phyloP scores from a whole-genome alignment of 2,329 filamentous ascomycete species.

The Chrysoporthe deuterocubensis region DNA sequence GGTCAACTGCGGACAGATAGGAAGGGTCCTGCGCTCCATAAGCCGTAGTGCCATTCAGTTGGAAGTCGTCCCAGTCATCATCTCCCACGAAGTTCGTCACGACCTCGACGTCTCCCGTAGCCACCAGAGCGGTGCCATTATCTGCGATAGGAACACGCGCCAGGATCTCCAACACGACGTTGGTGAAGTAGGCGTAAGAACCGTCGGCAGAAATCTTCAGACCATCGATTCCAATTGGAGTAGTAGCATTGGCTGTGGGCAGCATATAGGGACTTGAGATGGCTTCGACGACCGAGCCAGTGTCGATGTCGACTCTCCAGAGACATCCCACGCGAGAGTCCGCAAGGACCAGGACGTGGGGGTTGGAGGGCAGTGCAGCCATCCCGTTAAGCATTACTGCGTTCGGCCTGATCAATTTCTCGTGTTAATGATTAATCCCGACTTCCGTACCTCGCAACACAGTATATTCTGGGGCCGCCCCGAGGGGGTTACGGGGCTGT shows the following conservation, averaged over 20 bases:
- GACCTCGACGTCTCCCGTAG: slow-evolving; percentile 13
- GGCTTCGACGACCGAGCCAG: slow-evolving; percentile 19
- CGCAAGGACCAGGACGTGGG: slow-evolving; percentile 19
- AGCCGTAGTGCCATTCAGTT: slow-evolving; percentile 15
- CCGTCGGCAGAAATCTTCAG: slow-evolving; percentile 23
- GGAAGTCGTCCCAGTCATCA: slow-evolving; percentile 20
- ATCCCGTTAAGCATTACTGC: slow-evolving; percentile 29
- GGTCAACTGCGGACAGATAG: slow-evolving; percentile 1
- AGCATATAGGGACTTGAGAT: slow-evolving; percentile 15
- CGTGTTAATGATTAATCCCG: neutral
- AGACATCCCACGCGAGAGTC: slow-evolving; percentile 24
- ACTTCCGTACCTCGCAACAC: neutral
- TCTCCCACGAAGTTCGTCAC: neutral
- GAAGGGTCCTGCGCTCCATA: slow-evolving; percentile 19
- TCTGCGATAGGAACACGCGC: slow-evolving; percentile 24
- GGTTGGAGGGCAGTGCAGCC: slow-evolving; percentile 22
- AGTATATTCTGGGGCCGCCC: no score
- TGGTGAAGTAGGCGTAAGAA: slow-evolving; percentile 28
- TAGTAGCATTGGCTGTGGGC: slow-evolving; percentile 14
- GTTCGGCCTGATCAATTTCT: slow-evolving; percentile 8
- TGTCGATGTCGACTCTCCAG: slow-evolving; percentile 25
- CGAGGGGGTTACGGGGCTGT: neutral
- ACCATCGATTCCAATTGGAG: slow-evolving; percentile 26
- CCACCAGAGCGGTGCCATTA: slow-evolving; percentile 14
- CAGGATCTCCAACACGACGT: slow-evolving; percentile 19